phyloP scores from a whole-genome alignment of 2,329 filamentous ascomycete species.

The Fusarium coffeatum region DNA sequence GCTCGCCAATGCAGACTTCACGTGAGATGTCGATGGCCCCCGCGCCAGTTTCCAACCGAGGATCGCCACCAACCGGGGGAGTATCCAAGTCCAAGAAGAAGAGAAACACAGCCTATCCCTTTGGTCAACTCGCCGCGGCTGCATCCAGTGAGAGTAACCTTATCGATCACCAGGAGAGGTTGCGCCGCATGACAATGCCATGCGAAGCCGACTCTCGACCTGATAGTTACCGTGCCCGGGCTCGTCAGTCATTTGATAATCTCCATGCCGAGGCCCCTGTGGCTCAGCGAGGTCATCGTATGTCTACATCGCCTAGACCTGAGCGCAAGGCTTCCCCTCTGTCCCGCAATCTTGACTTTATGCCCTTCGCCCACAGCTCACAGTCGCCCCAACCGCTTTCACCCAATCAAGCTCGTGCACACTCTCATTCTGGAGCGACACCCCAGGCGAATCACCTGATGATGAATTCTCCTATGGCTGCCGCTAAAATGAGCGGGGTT shows the following conservation, averaged over 20 bases:
- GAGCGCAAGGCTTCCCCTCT: slow-evolving; percentile 35
- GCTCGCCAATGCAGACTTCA: slow-evolving; percentile 41
- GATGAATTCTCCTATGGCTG: slow-evolving; percentile 33
- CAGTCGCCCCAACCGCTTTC: slow-evolving; percentile 64
- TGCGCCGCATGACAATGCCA: slow-evolving; percentile 68
- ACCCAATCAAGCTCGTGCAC: slow-evolving; percentile 58
- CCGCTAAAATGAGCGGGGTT: slow-evolving; percentile 57
- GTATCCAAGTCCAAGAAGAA: slow-evolving; percentile 54
- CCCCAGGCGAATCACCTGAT: slow-evolving; percentile 46
- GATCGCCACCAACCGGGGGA: slow-evolving; percentile 53
- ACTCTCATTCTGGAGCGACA: slow-evolving; percentile 40
- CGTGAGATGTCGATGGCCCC: slow-evolving; percentile 44
- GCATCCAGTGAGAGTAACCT: slow-evolving; percentile 66
- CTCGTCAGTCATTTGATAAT: slow-evolving; percentile 63
- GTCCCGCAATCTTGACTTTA: slow-evolving; percentile 67
- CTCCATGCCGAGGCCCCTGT: slow-evolving; percentile 50
- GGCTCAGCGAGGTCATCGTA: slow-evolving; percentile 59
- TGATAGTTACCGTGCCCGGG: slow-evolving; percentile 55
- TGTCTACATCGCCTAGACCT: slow-evolving; percentile 58
- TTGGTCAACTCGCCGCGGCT: slow-evolving; percentile 56
- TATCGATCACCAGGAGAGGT: slow-evolving; percentile 66
- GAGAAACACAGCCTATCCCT: slow-evolving; percentile 45
- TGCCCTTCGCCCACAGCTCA: slow-evolving; percentile 61
- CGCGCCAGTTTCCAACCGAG: slow-evolving; percentile 40
- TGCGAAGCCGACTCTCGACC: slow-evolving; percentile 50